phyloP scores from a whole-genome alignment of 331 rosid genomes.

The Malus hybrid region DNA sequence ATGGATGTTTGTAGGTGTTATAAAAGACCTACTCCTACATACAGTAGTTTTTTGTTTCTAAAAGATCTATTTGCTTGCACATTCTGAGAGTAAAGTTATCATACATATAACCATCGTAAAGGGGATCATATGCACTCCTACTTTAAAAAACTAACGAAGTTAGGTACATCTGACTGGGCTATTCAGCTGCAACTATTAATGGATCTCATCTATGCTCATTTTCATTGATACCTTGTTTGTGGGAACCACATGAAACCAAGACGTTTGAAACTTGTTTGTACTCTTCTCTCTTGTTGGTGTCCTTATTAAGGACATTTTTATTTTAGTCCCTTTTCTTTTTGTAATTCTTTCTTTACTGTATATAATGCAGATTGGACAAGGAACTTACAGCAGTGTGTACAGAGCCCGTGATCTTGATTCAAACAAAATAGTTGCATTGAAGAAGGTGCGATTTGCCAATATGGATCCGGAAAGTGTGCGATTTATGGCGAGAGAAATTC shows the following conservation, averaged over 20 bases:
- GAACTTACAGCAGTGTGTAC: too few species aligned
- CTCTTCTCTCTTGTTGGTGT: background rate
- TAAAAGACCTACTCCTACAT: background rate
- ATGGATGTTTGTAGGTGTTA: background rate
- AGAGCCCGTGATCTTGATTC: too few species aligned
- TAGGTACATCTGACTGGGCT: background rate
- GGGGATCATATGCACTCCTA: background rate
- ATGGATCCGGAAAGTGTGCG: too few species aligned
- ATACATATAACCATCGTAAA: background rate
- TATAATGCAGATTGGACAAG: constrained; percentile 27
- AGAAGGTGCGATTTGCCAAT: too few species aligned
- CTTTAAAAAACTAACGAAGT: background rate
- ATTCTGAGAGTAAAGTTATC: background rate
- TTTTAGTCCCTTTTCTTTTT: background rate
- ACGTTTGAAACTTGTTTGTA: background rate
- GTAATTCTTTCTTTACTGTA: background rate
- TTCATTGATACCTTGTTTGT: background rate
- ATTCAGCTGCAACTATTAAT: background rate
- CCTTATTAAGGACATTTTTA: background rate
- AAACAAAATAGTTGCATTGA: too few species aligned
- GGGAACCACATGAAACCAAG: background rate
- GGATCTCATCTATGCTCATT: background rate
- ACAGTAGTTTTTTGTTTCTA: background rate
- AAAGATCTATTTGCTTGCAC: background rate
- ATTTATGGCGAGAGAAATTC: constrained; percentile 65